A percentile compares a stretch with the other conserved stretches of the same genome.
Conservation (phyloP, 2,329 filamentous ascomycete genomes). For the Lasiodiplodia theobromae region DNA sequence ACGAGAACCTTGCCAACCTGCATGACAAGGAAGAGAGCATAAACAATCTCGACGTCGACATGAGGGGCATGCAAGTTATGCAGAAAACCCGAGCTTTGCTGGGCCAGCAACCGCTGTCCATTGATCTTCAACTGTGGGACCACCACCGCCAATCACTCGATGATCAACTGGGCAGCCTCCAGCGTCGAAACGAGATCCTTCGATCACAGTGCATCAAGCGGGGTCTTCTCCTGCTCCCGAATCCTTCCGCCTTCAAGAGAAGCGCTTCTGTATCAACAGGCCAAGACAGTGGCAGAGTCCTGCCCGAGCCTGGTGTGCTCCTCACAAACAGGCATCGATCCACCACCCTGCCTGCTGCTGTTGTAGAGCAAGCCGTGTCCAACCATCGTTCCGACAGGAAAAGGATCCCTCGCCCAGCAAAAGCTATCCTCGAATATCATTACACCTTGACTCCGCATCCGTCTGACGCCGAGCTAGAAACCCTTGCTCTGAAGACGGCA, state of each 20-base stretch:
- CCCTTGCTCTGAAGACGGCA: slow-evolving; percentile 2
- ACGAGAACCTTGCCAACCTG: slow-evolving; percentile 7
- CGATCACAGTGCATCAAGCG: slow-evolving; percentile 19
- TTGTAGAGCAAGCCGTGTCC: slow-evolving; percentile 7
- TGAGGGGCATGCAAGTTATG: slow-evolving; percentile 22
- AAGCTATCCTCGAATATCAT: slow-evolving; percentile 22
- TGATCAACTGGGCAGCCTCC: slow-evolving; percentile 4
- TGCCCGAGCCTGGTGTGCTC: neutral
- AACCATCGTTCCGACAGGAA: slow-evolving; percentile 16
- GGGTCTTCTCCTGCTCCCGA: slow-evolving; percentile 15
- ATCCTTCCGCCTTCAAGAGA: slow-evolving; percentile 13
- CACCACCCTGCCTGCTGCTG: neutral
- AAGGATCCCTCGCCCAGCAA: slow-evolving; percentile 11
- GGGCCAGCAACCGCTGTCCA: slow-evolving; percentile 19
- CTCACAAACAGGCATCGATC: slow-evolving; percentile 7
- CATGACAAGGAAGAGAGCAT: slow-evolving; percentile 1
- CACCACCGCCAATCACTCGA: slow-evolving; percentile 14
- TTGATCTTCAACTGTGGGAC: slow-evolving; percentile 19
- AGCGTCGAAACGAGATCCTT: neutral
- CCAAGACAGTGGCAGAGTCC: neutral
- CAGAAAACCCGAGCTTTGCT: slow-evolving; percentile 7
- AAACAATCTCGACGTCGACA: slow-evolving; percentile 1
- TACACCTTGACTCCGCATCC: neutral
- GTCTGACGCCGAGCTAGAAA: slow-evolving; percentile 3
- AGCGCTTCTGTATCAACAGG: slow-evolving; percentile 5